phyloP scores from a whole-genome alignment of 768 basidiomycete species.

The Trametes elegans region DNA sequence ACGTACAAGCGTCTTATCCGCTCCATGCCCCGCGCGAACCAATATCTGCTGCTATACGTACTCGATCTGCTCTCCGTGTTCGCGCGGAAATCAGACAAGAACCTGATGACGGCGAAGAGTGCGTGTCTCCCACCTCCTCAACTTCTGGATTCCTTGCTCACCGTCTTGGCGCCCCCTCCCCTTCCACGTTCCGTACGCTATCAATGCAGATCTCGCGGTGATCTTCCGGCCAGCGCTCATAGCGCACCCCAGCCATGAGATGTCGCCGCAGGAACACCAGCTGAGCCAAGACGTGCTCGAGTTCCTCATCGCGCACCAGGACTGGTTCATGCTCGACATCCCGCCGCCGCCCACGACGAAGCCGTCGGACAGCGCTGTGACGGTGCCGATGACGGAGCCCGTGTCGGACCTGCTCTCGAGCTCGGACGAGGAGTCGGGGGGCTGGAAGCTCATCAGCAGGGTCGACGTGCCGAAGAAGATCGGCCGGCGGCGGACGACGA shows the following conservation, averaged over 20 bases:
- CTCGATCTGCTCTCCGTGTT: slow-evolving; percentile 95
- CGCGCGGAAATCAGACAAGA: slow-evolving; percentile 85
- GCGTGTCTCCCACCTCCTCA: slow-evolving; percentile 32
- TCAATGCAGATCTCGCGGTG: slow-evolving; percentile 78
- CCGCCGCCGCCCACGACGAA: slow-evolving; percentile 55
- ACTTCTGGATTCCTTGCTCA: not conserved
- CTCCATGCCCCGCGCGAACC: slow-evolving; percentile 82
- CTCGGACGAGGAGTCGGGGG: slow-evolving; percentile 45
- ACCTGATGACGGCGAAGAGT: slow-evolving; percentile 96
- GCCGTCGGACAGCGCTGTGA: slow-evolving; percentile 16
- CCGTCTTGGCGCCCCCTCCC: not conserved
- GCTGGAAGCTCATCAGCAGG: slow-evolving; percentile 52
- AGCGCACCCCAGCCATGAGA: slow-evolving; percentile 83
- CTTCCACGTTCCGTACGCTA: not conserved
- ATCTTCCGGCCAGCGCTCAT: slow-evolving; percentile 97
- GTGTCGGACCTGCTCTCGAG: slow-evolving; percentile 25
- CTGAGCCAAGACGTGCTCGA: slow-evolving; percentile 90
- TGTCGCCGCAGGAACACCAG: slow-evolving; percentile 82
- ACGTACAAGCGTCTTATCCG: slow-evolving; percentile 85
- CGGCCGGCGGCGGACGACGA: slow-evolving; percentile 56
- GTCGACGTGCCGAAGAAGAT: slow-evolving; percentile 38
- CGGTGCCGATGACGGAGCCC: slow-evolving; percentile 32
- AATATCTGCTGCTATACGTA: slow-evolving; percentile 96
- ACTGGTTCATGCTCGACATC: slow-evolving; percentile 90
- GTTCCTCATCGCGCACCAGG: slow-evolving; percentile 94